Evolutionary conservation across 306 rosid genomes (phyloP).

Genomic region (Prunus campanulata): DNA sequence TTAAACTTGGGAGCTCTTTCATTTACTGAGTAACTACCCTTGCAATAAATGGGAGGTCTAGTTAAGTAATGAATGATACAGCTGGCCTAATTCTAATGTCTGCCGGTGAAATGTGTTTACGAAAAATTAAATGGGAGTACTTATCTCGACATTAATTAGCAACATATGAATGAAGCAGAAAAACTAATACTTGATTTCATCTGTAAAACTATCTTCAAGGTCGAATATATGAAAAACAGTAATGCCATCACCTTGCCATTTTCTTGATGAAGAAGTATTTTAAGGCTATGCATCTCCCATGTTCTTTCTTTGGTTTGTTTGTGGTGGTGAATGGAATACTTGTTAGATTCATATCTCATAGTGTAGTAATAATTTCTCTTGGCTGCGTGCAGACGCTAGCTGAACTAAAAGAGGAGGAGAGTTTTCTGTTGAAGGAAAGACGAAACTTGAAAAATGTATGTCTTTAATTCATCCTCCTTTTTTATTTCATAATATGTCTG

Average conservation of each 20-base stretch:
- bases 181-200: neutral
- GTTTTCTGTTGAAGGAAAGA: constrained; percentile 61
- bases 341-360: neutral
- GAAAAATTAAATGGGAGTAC: neutral
- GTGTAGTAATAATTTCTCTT: neutral
- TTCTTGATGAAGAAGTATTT: neutral
- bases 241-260: neutral
- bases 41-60: neutral
- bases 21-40: neutral
- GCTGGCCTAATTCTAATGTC: no score
- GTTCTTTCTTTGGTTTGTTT: neutral
- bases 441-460: constrained; percentile 64
- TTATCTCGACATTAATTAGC: neutral
- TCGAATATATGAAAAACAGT: neutral
- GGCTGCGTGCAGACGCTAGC: constrained; percentile 62
- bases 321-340: neutral
- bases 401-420: constrained; percentile 84
- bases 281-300: neutral
- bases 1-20: neutral
- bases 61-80: no score
- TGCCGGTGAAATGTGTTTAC: neutral
- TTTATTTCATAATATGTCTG: neutral
- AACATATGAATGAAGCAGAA: neutral
- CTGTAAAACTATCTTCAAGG: neutral
- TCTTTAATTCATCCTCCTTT: neutral